Evolutionary conservation across 306 rosid species (phyloP).

Genomic region (Sicyos baderoa): DNA sequence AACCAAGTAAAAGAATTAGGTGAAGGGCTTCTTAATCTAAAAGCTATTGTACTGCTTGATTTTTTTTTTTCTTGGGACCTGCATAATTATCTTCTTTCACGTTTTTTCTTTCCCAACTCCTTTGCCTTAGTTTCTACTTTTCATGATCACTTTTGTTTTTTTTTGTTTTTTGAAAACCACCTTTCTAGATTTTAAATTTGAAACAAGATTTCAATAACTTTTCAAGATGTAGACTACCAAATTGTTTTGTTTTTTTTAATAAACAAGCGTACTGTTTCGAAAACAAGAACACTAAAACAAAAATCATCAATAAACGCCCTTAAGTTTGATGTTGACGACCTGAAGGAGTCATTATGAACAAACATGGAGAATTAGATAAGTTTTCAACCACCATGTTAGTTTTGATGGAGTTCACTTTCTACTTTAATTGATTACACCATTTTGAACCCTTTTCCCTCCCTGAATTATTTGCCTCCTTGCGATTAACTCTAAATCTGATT

Average conservation of each 20-base stretch:
- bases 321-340: not conserved
- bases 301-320: not conserved
- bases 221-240: not conserved
- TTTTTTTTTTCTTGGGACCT: not conserved
- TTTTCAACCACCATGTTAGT: not conserved
- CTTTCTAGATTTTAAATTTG: not conserved
- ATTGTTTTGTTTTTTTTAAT: too few species aligned
- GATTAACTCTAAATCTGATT: not conserved
- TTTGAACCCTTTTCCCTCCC: not conserved
- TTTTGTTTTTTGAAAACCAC: not conserved
- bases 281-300: not conserved
- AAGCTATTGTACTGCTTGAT: not conserved
- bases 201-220: not conserved
- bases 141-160: not conserved
- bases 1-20: not conserved
- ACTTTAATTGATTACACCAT: not conserved
- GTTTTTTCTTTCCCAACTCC: conserved; percentile 3
- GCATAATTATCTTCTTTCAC: not conserved
- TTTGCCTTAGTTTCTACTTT: conserved; percentile 8
- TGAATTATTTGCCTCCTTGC: not conserved
- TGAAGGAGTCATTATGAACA: not conserved
- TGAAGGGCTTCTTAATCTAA: not conserved
- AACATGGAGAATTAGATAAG: not conserved
- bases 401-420: not conserved
- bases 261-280: not conserved